Conservation (phyloP, 164 flowering plant species). For the Saururus chinensis region DNA sequence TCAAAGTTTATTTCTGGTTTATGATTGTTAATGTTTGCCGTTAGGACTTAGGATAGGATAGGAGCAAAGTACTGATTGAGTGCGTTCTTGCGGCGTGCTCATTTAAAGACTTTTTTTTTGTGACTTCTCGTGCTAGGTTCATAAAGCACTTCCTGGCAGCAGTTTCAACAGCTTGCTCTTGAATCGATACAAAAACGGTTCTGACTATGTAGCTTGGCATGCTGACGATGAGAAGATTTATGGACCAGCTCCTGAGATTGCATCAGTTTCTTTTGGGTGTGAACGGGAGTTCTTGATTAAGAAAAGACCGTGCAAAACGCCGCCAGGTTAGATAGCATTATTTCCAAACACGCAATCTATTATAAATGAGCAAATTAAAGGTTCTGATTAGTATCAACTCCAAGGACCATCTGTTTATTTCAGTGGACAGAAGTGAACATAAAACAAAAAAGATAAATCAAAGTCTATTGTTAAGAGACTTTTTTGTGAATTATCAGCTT, state of each 20-base stretch:
- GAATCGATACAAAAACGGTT: constrained; percentile 77
- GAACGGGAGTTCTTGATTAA: constrained; percentile 77
- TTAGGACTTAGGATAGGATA: too few species aligned
- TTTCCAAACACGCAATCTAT: background rate
- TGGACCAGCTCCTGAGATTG: constrained; percentile 80
- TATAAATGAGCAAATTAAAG: too few species aligned
- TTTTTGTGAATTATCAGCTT: background rate
- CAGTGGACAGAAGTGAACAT: too few species aligned
- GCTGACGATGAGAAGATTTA: constrained; percentile 93
- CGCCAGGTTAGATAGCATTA: constrained; percentile 25
- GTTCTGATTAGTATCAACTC: too few species aligned
- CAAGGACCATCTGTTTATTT: too few species aligned
- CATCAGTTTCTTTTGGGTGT: constrained; percentile 83
- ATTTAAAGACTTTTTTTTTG: too few species aligned
- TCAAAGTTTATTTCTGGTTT: background rate
- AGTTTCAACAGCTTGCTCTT: constrained; percentile 75
- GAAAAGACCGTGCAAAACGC: constrained; percentile 37
- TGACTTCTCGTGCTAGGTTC: constrained; percentile 35
- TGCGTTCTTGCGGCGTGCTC: too few species aligned
- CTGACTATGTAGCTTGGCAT: constrained; percentile 92
- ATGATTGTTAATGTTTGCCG: too few species aligned
- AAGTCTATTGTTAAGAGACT: background rate
- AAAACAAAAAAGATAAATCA: background rate
- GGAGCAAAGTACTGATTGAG: too few species aligned
- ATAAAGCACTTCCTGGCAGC: constrained; percentile 73